Base-by-base conservation (phyloP, 2,329 filamentous ascomycete species). In the Ascochyta lentis region DNA sequence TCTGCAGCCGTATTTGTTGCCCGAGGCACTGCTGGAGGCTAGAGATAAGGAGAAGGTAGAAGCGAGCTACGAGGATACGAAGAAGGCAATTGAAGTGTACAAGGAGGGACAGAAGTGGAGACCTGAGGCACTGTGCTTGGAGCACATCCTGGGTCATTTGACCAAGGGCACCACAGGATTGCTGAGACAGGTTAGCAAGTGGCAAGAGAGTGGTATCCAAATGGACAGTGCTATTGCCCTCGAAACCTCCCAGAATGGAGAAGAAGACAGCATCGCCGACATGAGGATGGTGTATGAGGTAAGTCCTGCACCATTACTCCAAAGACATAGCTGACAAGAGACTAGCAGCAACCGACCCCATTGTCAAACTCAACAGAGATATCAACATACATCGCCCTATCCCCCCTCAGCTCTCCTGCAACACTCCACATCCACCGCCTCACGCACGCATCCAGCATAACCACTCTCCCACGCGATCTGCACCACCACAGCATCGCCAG, bases 211-310 rank as follows among this genome's bases (percentile, higher is more conserved):
- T 75, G 84, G 49, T 81, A 87, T 55, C 86, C 92, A 70, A 86
- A 91, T 59, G 84, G 89, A 73, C 84, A 88, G 6, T 84, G 92
- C 75, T 82, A 59, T 83, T 68, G 61, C 79, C 77, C 64, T 84
- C 64, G 68, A 84, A 40, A 71, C 76, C 9, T 70, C 74, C 31
- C 29, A 26, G 4, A 50, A 50, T 4, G n/a, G 15, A 3, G 49
- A 42, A 1, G 71, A 74, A 34, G 64, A 67, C 9, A 59, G 61
- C 24, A 52, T 55, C 3, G 73, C 84, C 49, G 88, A 90, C 68
- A 77, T 88, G 60, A 80, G 79, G 19, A 86, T 91, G 81, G 81
- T 78, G 23, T 78, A 75, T 41, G 79, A 82, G 68, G 80, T 80
- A 73, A 56, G 70, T 40, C 26, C 37, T 31, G 9, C 29, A n/a